Conservation (phyloP, 345 rosid genomes). For the Linum usitatissimum region DNA sequence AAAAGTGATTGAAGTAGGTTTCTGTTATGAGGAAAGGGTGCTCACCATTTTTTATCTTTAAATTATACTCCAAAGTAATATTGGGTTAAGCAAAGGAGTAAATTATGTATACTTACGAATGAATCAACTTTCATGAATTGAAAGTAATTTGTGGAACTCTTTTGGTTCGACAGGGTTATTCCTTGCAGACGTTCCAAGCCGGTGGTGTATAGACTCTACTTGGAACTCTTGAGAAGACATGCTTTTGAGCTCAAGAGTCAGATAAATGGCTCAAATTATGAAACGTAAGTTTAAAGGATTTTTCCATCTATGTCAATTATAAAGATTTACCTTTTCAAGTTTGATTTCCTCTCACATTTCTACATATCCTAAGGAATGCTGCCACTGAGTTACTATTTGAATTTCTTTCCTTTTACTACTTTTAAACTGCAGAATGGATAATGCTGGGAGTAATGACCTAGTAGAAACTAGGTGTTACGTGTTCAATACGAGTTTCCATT, state of each 20-base stretch:
- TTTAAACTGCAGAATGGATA: background rate
- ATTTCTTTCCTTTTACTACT: background rate
- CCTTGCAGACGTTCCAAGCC: constrained; percentile 4
- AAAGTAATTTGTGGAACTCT: too few species aligned
- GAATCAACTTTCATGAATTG: too few species aligned
- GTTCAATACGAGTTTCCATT: too few species aligned
- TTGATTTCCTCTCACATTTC: too few species aligned
- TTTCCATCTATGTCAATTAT: background rate
- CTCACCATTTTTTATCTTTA: too few species aligned
- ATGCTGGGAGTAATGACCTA: background rate
- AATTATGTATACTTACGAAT: too few species aligned
- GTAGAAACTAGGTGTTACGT: too few species aligned
- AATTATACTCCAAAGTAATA: too few species aligned
- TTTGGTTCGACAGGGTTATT: constrained; percentile 3
- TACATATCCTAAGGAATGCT: background rate
- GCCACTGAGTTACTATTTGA: background rate
- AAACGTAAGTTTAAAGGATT: background rate
- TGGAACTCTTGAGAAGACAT: constrained; percentile 5
- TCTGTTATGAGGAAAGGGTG: too few species aligned
- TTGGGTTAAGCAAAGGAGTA: too few species aligned
- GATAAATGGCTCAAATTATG: constrained; percentile 1
- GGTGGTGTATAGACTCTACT: constrained; percentile 3
- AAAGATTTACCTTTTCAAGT: too few species aligned
- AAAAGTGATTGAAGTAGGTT: too few species aligned
- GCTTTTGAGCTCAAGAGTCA: constrained; percentile 4